Evolutionary conservation across 2,329 filamentous ascomycete genomes (phyloP).

Genomic region (Sclerotinia trifoliorum): DNA sequence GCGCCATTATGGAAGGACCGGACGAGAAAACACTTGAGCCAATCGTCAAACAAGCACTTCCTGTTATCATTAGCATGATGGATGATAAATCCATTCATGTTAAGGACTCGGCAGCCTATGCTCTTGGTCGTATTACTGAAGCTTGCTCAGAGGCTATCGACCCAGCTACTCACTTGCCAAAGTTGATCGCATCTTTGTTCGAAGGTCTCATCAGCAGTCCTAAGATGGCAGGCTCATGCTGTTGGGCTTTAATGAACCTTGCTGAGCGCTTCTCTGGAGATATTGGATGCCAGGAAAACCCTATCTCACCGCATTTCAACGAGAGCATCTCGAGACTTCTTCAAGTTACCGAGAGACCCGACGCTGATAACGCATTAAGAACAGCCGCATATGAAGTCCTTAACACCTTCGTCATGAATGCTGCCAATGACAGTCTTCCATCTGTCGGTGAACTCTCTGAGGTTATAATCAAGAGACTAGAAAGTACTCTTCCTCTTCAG

Average conservation of each 20-base stretch:
- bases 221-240: slow-evolving; percentile 98
- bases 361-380: slow-evolving; percentile 83
- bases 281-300: slow-evolving; percentile 71
- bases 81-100: slow-evolving; percentile 86
- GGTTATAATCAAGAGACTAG: slow-evolving; percentile 85
- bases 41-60: slow-evolving; percentile 91
- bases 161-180: slow-evolving; percentile 74
- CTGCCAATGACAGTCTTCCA: slow-evolving; percentile 79
- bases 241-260: slow-evolving; percentile 98
- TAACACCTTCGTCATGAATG: slow-evolving; percentile 88
- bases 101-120: slow-evolving; percentile 93
- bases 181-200: slow-evolving; percentile 85
- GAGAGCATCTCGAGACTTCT: slow-evolving; percentile 84
- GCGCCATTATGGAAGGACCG: slow-evolving; percentile 97
- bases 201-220: slow-evolving; percentile 83
- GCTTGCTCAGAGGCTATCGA: slow-evolving; percentile 90
- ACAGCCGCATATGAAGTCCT: slow-evolving; percentile 97
- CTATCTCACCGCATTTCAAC: slow-evolving; percentile 89
- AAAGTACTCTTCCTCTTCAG: slow-evolving; percentile 86
- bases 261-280: slow-evolving; percentile 94
- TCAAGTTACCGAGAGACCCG: slow-evolving; percentile 76
- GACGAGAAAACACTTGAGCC: slow-evolving; percentile 90
- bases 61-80: slow-evolving; percentile 88
- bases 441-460: slow-evolving; percentile 80
- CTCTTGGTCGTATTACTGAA: slow-evolving; percentile 93